phyloP scores from a whole-genome alignment of 768 basidiomycete species.

The Cytidiella melzeri region DNA sequence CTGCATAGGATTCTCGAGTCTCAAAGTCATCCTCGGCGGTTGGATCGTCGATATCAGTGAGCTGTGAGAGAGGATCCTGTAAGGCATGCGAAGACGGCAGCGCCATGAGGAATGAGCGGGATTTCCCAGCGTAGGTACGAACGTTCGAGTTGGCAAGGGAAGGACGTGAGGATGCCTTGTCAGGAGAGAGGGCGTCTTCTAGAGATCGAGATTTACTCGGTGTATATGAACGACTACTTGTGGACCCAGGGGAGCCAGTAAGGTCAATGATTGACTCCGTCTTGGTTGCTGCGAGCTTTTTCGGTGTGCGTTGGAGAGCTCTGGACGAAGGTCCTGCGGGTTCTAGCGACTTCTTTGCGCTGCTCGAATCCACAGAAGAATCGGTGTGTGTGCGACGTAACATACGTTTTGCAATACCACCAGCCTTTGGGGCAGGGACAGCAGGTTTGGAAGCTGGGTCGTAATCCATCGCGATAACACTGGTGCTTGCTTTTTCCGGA shows the following conservation, averaged over 20 bases:
- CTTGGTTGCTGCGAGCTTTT: conserved; percentile 9
- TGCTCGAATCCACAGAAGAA: conserved; percentile 35
- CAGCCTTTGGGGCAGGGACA: conserved; percentile 1
- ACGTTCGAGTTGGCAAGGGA: conserved; percentile 31
- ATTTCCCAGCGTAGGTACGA: conserved; percentile 69
- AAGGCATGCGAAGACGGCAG: conserved; percentile 31
- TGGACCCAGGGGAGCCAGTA: conserved; percentile 10
- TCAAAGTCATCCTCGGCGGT: conserved; percentile 44
- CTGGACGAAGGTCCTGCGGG: conserved; percentile 8
- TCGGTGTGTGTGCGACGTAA: conserved; percentile 64
- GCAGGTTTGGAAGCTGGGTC: conserved; percentile 5
- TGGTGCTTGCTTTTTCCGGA: no score
- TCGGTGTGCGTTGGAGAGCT: conserved; percentile 9
- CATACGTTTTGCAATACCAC: conserved; percentile 60
- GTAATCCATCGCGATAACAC: no score
- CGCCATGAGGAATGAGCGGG: conserved; percentile 74
- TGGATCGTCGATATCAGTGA: conserved; percentile 6
- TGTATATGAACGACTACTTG: conserved; percentile 10
- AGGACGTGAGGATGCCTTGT: conserved; percentile 16
- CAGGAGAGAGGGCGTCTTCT: conserved; percentile 18
- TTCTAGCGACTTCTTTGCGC: conserved; percentile 17
- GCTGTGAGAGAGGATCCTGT: not conserved
- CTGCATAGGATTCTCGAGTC: conserved; percentile 67
- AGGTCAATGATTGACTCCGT: conserved; percentile 18
- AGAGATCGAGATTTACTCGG: conserved; percentile 13